Evolutionary conservation across 805 yeast genomes (phyloP), one percentile per base, ranked within the genome.

Genomic region (Hemisphaericaspora nanyangensis): DNA sequence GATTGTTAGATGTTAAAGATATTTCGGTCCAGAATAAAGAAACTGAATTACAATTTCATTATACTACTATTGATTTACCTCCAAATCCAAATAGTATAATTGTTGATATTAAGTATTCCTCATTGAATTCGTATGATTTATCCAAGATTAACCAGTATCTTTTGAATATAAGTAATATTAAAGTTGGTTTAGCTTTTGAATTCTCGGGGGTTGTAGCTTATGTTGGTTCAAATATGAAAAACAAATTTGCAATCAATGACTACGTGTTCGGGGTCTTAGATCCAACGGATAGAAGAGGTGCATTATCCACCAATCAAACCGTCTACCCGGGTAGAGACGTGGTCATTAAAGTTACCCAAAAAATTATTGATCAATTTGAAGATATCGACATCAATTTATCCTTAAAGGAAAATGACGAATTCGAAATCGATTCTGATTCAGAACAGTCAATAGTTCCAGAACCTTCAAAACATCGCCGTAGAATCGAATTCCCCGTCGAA

Each of bases 151-250:
- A 78, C 51, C 72, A 77, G 29, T 80, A 78, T 50, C 54, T 68
- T 13, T 57, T 69, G 18, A 76, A 79, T 44, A 58, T 77, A 37
- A 72, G 76, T 28, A 74, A 77, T 29, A 76, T 72, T 41, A 72
- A 78, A 47, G 53, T 68, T 7, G 89, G 90, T 6, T 56, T 82
- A 20, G 93, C 93, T 1, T 74, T 83, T 49, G 90, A 82, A 46
- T 85, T 75, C 55, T 63, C 79, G 17, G 95, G 95, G 17, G 61
- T 61, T 4, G 63, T 85, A 20, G 65, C 68, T 4, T 70, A 72
- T 20, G 77, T 80, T 16, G 91, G 91, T 7, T 52, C 57, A 10
- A 61, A 63, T n/a, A 50, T 65, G 25, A 52, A 50, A 16, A 45
- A 44, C 4, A 42, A 45, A 18, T 50, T 35, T 16, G 42, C 42